Conservation (phyloP, 768 basidiomycete species). For the Xerocomellus amylosporus region DNA sequence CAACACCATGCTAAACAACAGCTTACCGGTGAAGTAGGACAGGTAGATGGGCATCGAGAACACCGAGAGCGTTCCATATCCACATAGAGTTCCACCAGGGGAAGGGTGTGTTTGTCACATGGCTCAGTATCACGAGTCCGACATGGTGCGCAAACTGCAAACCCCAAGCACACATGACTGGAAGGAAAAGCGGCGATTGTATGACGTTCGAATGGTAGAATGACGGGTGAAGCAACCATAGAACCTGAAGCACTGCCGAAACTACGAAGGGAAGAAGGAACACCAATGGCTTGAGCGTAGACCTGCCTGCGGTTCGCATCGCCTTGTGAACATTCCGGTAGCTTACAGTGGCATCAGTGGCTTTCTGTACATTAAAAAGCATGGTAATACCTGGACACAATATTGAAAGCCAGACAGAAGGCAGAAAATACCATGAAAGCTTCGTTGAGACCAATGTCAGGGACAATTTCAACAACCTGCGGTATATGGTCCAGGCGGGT, state of each 20-base stretch:
- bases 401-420: constrained; percentile 74
- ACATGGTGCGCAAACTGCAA: constrained; percentile 87
- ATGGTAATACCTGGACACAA: constrained; percentile 55
- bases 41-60: constrained; percentile 79
- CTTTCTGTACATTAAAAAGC: neutral
- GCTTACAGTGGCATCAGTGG: constrained; percentile 36
- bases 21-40: constrained; percentile 62
- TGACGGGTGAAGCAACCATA: constrained; percentile 77
- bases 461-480: constrained; percentile 45
- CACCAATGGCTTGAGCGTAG: constrained; percentile 55
- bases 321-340: constrained; percentile 80
- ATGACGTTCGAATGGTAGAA: constrained; percentile 64
- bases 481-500: constrained; percentile 53
- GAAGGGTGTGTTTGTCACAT: constrained; percentile 81
- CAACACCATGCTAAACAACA: constrained; percentile 3
- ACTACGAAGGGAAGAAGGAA: constrained; percentile 78
- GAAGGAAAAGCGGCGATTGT: constrained; percentile 73
- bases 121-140: constrained; percentile 88
- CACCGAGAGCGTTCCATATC: constrained; percentile 74
- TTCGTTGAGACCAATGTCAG: constrained; percentile 77
- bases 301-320: constrained; percentile 40
- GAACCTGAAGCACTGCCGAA: constrained; percentile 66
- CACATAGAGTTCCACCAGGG: constrained; percentile 88
- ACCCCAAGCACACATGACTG: constrained; percentile 93
- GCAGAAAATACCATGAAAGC: constrained; percentile 82